These are phyloP conservation scores for Gomphus bonarii DNA, from an alignment of 1,284 basidiomycete species.

Conservation along the genomic window DNA sequence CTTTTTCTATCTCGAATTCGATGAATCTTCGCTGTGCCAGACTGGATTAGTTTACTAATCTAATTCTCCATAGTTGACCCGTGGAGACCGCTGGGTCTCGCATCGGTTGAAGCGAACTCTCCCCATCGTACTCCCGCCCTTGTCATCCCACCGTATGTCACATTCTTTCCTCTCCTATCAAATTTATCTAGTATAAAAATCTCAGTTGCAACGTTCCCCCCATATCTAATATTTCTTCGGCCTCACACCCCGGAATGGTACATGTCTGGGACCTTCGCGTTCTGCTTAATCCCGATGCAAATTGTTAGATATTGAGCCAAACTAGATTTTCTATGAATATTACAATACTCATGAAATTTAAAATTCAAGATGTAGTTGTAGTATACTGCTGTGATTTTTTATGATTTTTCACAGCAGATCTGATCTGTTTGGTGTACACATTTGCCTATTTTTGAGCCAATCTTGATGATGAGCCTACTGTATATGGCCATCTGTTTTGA, in stretches of 20 bases:
- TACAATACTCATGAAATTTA: too few relatives aligned
- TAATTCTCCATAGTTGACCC: slow-evolving; percentile 31
- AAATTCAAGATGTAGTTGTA: too few relatives aligned
- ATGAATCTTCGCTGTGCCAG: not conserved
- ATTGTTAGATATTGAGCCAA: slow-evolving; percentile 12
- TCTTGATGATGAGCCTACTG: too few relatives aligned
- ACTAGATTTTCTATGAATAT: not conserved
- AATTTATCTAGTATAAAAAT: not conserved
- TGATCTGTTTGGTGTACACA: too few relatives aligned
- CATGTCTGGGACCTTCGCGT: slow-evolving; percentile 40
- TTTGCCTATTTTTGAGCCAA: too few relatives aligned
- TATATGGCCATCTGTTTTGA: too few relatives aligned
- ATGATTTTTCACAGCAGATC: too few relatives aligned
- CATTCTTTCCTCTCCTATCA: not conserved
- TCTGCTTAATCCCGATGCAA: slow-evolving; percentile 33
- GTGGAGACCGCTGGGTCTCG: slow-evolving; percentile 42
- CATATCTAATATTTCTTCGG: slow-evolving; percentile 32
- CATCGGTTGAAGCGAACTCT: slow-evolving; percentile 36
- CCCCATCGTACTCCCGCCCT: slow-evolving; percentile 31
- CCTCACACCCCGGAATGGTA: slow-evolving; percentile 35
- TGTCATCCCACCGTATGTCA: slow-evolving; percentile 28
- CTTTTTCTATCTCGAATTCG: not conserved
- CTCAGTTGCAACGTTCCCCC: slow-evolving; percentile 30
- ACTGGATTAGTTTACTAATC: not conserved
- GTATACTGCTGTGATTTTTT: too few relatives aligned